phyloP scores from a whole-genome alignment of 2,329 filamentous ascomycete species.

The Fusarium sp. region DNA sequence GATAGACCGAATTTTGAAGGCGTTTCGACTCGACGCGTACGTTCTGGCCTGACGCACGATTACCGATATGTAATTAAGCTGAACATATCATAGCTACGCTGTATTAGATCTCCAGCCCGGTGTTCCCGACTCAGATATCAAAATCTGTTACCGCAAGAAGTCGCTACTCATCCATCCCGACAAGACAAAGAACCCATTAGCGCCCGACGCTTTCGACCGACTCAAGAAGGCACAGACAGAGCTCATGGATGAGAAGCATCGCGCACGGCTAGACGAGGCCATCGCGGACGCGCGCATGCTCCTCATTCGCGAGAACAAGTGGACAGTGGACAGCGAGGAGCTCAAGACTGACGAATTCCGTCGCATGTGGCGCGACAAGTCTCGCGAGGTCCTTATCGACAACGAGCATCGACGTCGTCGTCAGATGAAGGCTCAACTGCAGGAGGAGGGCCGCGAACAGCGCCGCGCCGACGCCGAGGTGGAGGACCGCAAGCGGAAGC shows the following conservation, averaged over 20 bases:
- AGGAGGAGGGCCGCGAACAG: slow-evolving; percentile 94
- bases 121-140: slow-evolving; percentile 96
- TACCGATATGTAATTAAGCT: neutral
- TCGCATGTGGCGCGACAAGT: slow-evolving; percentile 89
- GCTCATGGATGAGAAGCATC: slow-evolving; percentile 94
- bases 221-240: slow-evolving; percentile 94
- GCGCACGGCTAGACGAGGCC: slow-evolving; percentile 87
- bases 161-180: slow-evolving; percentile 99
- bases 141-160: slow-evolving; percentile 92
- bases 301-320: slow-evolving; percentile 93
- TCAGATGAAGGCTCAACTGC: slow-evolving; percentile 93
- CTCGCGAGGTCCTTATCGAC: slow-evolving; percentile 89
- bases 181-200: slow-evolving; percentile 91
- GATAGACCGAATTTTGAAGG: slow-evolving; percentile 92
- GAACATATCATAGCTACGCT: slow-evolving; percentile 74
- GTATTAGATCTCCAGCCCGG: slow-evolving; percentile 96
- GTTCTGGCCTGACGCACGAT: slow-evolving; percentile 26
- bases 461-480: slow-evolving; percentile 86
- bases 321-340: slow-evolving; percentile 89
- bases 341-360: slow-evolving; percentile 86
- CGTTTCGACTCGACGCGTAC: slow-evolving; percentile 80
- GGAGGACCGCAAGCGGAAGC: slow-evolving; percentile 83
- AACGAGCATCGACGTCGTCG: slow-evolving; percentile 87
- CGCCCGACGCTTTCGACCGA: slow-evolving; percentile 95
- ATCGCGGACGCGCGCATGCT: slow-evolving; percentile 97